Conservation (phyloP, 2,329 filamentous ascomycete genomes). For the Pseudodiploospora longispora region DNA sequence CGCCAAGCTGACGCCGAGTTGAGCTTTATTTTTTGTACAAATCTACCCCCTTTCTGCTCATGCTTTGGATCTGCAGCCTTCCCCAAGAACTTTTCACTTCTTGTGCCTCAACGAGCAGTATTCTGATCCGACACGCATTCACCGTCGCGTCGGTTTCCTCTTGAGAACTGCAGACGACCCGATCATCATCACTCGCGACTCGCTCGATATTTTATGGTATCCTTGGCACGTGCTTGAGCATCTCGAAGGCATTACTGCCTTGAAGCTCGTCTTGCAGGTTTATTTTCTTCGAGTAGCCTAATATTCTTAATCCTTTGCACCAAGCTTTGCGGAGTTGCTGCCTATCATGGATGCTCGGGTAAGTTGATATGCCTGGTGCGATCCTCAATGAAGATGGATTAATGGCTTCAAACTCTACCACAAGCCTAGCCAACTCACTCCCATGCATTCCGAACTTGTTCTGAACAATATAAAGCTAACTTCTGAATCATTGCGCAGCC, state of each 20-base stretch:
- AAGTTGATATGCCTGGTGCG: conserved; percentile 11
- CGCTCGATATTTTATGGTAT: conserved; percentile 11
- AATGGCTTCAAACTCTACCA: not conserved
- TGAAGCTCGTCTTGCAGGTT: conserved; percentile 5
- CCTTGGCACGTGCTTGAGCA: conserved; percentile 5
- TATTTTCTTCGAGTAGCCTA: conserved; percentile 11
- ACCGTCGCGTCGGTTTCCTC: not conserved
- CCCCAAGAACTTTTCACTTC: not conserved
- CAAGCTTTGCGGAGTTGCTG: conserved; percentile 1
- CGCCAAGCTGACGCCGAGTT: not conserved
- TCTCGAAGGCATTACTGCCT: conserved; percentile 6
- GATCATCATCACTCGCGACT: conserved; percentile 2
- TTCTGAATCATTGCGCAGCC: conserved; percentile 21
- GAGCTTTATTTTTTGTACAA: not conserved
- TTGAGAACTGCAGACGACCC: conserved; percentile 1
- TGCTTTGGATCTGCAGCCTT: too few relatives aligned
- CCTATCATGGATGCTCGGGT: conserved; percentile 28
- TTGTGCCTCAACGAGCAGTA: too few relatives aligned
- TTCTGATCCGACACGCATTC: not conserved
- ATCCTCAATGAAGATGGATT: conserved; percentile 1
- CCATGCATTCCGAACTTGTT: not conserved
- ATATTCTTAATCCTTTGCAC: too few relatives aligned
- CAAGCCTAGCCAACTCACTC: too few relatives aligned
- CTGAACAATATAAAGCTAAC: not conserved
- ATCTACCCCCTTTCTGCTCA: not conserved